Conservation (phyloP, 2,329 filamentous ascomycete species). For the Aspergillus sojae region DNA sequence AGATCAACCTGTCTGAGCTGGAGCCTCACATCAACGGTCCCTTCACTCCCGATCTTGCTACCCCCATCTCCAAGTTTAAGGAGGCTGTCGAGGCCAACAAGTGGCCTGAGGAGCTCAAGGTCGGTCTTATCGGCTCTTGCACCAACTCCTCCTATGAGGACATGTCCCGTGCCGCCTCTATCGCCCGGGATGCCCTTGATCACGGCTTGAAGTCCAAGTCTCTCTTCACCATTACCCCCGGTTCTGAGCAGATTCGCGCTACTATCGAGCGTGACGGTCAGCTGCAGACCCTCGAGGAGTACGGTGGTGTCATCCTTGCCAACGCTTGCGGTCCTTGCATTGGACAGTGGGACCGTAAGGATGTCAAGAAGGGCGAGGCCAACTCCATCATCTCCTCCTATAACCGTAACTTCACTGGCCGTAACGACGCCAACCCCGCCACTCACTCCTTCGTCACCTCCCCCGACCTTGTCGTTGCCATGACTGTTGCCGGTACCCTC, state of each 20-base stretch:
- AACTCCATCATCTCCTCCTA: slow-evolving; percentile 99
- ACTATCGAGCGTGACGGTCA: slow-evolving; percentile 90
- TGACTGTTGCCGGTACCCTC: slow-evolving; percentile 80
- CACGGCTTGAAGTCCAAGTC: slow-evolving; percentile 94
- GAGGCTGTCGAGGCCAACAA: slow-evolving; percentile 90
- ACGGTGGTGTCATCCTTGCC: slow-evolving; percentile 89
- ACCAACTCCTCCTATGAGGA: slow-evolving; percentile 90
- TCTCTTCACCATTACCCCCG: slow-evolving; percentile 91
- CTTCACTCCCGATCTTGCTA: slow-evolving; percentile 97
- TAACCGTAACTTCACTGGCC: slow-evolving; percentile 99
- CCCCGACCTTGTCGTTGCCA: slow-evolving; percentile 83
- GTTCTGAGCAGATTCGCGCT: slow-evolving; percentile 94
- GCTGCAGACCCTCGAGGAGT: slow-evolving; percentile 92
- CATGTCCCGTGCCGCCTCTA: slow-evolving; percentile 90
- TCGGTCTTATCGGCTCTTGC: slow-evolving; percentile 96
- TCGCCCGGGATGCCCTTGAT: slow-evolving; percentile 85
- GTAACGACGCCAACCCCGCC: slow-evolving; percentile 93
- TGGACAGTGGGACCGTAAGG: slow-evolving; percentile 91
- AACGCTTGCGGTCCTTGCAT: slow-evolving; percentile 95
- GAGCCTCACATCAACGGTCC: slow-evolving; percentile 99
- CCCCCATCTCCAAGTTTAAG: slow-evolving; percentile 96
- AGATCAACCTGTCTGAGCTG: slow-evolving; percentile 91
- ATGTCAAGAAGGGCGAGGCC: slow-evolving; percentile 90
- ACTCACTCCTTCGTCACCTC: slow-evolving; percentile 93
- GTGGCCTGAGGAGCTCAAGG: slow-evolving; percentile 96